These are phyloP conservation scores for Beauveria brongniartii DNA, from an alignment of 2,329 filamentous ascomycete genomes.

Conservation along the genomic window DNA sequence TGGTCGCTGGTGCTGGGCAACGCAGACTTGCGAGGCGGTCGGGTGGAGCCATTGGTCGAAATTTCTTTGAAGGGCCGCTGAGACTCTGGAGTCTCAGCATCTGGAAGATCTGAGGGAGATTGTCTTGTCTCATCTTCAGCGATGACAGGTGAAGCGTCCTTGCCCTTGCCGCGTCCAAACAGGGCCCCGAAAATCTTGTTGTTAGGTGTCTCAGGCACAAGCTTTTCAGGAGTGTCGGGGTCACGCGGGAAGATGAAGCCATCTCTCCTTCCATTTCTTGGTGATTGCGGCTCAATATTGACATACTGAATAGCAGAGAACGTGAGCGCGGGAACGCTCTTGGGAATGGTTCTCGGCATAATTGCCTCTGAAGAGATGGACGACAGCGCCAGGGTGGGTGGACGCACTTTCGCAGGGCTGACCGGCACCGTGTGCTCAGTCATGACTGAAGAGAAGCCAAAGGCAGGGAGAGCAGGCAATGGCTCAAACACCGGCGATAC, in stretches of 20 bases:
- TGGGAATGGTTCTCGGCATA: neutral
- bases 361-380: conserved; percentile 12
- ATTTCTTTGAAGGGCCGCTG: conserved; percentile 54
- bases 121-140: conserved; percentile 59
- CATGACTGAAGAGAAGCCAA: conserved; percentile 24
- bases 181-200: conserved; percentile 34
- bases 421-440: conserved; percentile 30
- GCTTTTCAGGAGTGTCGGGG: conserved; percentile 22
- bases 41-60: conserved; percentile 46
- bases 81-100: conserved; percentile 44
- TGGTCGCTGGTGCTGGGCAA: conserved; percentile 52
- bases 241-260: conserved; percentile 50
- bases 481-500: conserved; percentile 22
- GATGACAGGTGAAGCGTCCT: conserved; percentile 39
- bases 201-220: conserved; percentile 30
- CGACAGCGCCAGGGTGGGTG: conserved; percentile 16
- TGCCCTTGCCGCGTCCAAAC: conserved; percentile 36
- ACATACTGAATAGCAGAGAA: conserved; percentile 32
- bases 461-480: conserved; percentile 16
- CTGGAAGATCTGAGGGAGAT: conserved; percentile 32
- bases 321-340: conserved; percentile 14
- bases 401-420: conserved; percentile 12
- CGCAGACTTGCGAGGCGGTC: conserved; percentile 30
- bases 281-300: conserved; percentile 37
- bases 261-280: conserved; percentile 45